These are phyloP conservation scores for Colletotrichum gigasporum DNA, from an alignment of 2,329 filamentous ascomycete genomes.

Conservation along the genomic window DNA sequence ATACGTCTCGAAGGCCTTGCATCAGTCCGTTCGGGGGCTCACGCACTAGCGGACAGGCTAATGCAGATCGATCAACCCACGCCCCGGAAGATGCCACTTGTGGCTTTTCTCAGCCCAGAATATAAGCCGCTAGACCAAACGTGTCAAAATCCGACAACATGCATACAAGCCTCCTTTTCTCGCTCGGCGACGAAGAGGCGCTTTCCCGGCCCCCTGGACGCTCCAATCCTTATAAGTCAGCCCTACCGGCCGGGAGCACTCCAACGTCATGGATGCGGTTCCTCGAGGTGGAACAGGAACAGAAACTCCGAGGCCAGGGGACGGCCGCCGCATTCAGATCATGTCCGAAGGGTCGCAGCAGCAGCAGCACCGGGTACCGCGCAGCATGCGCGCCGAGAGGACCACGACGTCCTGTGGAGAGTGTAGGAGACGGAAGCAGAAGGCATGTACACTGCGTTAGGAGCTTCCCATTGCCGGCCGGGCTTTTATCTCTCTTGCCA, in stretches of 20 bases:
- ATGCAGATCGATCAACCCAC: conserved; percentile 24
- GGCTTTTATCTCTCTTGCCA: neutral
- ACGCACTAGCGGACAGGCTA: conserved; percentile 22
- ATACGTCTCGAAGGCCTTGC: neutral
- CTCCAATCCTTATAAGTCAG: conserved; percentile 24
- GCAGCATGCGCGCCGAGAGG: conserved; percentile 41
- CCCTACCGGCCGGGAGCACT: conserved; percentile 2
- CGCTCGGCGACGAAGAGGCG: neutral
- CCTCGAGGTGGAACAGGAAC: conserved; percentile 17
- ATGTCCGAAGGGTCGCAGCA: conserved; percentile 48
- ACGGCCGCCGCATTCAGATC: conserved; percentile 21
- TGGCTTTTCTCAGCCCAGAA: conserved; percentile 19
- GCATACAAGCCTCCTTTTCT: conserved; percentile 22
- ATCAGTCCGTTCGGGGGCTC: neutral
- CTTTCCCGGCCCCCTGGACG: neutral
- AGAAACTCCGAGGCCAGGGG: neutral
- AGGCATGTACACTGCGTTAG: conserved; percentile 43
- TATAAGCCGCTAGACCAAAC: conserved; percentile 20
- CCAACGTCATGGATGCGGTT: conserved; percentile 8
- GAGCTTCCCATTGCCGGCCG: neutral
- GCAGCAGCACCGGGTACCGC: conserved; percentile 38
- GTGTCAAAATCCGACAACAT: conserved; percentile 24
- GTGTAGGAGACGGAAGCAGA: conserved; percentile 62
- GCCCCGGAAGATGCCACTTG: conserved; percentile 22
- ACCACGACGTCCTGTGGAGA: conserved; percentile 58